These are phyloP conservation scores for Nakaseomyces glabratus DNA, from an alignment of 1,139 yeast species.

Conservation along the genomic window DNA sequence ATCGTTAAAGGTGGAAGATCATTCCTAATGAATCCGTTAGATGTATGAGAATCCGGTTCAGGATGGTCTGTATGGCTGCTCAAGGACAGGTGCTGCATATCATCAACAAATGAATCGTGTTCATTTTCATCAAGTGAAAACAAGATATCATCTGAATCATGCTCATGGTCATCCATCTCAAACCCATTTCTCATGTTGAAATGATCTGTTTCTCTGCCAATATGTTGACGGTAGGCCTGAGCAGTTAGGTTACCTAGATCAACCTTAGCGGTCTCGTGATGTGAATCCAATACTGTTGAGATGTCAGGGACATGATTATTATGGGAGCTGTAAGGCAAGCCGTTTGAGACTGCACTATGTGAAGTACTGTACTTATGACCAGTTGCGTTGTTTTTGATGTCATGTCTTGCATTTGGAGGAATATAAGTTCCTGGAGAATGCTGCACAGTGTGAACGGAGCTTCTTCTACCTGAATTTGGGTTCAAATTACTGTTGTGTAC, in stretches of 20 bases:
- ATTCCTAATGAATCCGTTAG: conserved; percentile 7
- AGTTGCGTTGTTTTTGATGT: conserved; percentile 7
- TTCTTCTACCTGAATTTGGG: conserved; percentile 14
- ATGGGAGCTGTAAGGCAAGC: conserved; percentile 13
- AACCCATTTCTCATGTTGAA: conserved; percentile 5
- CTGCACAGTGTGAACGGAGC: conserved; percentile 14
- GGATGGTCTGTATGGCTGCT: conserved; percentile 10
- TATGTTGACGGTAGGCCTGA: conserved; percentile 5
- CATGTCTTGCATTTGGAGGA: conserved; percentile 56
- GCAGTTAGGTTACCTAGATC: conserved; percentile 2
- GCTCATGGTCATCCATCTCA: conserved; percentile 20
- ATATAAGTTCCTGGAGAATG: conserved; percentile 50
- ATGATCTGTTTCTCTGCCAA: conserved; percentile 3
- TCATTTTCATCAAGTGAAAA: conserved; percentile 38
- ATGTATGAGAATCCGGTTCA: neutral
- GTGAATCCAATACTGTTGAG: conserved; percentile 21
- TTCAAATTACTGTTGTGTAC: conserved; percentile 13
- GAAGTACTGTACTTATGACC: neutral
- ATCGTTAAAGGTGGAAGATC: conserved; percentile 4
- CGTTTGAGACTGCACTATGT: conserved; percentile 3
- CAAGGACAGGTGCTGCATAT: conserved; percentile 22
- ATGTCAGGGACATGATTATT: conserved; percentile 19
- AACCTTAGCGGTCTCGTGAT: neutral
- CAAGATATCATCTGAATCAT: conserved; percentile 35
- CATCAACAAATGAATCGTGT: conserved; percentile 23